Evolutionary conservation across 495 filamentous ascomycete species (phyloP).

Genomic region (Viridothelium virens): DNA sequence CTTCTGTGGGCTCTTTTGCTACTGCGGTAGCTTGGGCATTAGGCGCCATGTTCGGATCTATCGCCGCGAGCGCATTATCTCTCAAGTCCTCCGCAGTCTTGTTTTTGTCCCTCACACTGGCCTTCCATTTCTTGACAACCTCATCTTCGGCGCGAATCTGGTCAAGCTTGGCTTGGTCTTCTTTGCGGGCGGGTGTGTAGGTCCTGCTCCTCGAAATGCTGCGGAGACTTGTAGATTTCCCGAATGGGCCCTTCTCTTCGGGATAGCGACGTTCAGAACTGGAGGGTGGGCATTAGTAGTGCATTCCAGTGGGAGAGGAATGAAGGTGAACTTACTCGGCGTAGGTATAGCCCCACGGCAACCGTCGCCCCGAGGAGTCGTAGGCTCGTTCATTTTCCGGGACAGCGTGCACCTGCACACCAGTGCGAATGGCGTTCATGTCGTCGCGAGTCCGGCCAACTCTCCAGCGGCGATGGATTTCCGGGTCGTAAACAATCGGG

Average conservation of each 20-base stretch:
- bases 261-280: conserved; percentile 41
- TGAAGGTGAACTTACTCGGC: conserved; percentile 44
- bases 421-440: conserved; percentile 20
- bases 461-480: conserved; percentile 9
- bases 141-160: conserved; percentile 27
- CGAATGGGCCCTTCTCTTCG: conserved; percentile 59
- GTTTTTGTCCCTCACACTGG: background rate
- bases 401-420: conserved; percentile 59
- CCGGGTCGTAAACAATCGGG: conserved; percentile 8
- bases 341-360: conserved; percentile 56
- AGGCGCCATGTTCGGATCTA: conserved; percentile 31
- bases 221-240: conserved; percentile 43
- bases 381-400: conserved; percentile 56
- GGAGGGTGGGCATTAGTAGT: conserved; percentile 3
- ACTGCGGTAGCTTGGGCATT: conserved; percentile 16
- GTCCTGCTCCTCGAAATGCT: conserved; percentile 49
- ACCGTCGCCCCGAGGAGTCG: conserved; percentile 50
- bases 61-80: conserved; percentile 17
- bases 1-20: conserved; percentile 61
- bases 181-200: conserved; percentile 48
- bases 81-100: background rate
- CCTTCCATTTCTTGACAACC: conserved; percentile 21
- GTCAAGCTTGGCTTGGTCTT: conserved; percentile 50
- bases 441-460: conserved; percentile 10
- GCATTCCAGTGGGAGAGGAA: conserved; percentile 12